Evolutionary conservation across 2,329 filamentous ascomycete species (phyloP).

Genomic region (Claviceps paspali): DNA sequence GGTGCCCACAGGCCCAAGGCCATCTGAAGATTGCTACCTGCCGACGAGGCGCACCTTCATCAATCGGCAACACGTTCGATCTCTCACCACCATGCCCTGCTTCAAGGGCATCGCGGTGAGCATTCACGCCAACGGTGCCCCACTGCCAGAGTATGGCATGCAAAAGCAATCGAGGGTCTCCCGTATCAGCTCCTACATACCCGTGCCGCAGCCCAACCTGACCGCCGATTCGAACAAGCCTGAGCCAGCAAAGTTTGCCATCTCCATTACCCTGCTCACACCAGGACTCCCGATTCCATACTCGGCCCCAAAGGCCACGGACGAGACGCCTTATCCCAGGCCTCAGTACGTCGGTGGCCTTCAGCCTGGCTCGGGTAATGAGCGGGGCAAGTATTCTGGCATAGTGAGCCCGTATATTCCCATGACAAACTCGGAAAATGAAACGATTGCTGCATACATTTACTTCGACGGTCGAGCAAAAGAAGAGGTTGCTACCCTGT

Average conservation of each 20-base stretch:
- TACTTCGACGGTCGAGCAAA: constrained; percentile 94
- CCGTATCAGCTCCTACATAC: constrained; percentile 93
- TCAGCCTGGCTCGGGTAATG: constrained; percentile 32
- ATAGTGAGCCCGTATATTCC: constrained; percentile 77
- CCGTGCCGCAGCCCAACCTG: constrained; percentile 77
- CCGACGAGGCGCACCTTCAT: background rate
- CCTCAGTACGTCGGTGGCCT: constrained; percentile 67
- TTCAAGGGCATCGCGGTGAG: constrained; percentile 98
- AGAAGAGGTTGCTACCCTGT: constrained; percentile 88
- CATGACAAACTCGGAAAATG: constrained; percentile 82
- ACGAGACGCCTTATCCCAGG: constrained; percentile 63
- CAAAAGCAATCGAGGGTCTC: constrained; percentile 85
- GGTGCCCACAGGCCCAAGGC: background rate
- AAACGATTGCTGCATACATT: constrained; percentile 96
- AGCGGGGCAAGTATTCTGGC: constrained; percentile 32
- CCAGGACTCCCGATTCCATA: constrained; percentile 82
- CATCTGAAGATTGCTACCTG: background rate
- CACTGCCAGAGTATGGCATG: constrained; percentile 83
- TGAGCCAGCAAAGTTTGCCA: constrained; percentile 91
- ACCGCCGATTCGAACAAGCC: constrained; percentile 49
- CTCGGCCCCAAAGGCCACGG: constrained; percentile 68
- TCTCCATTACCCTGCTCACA: constrained; percentile 90
- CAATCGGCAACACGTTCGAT: background rate
- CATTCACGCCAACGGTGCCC: constrained; percentile 70
- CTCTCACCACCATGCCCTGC: constrained; percentile 57